Conservation (phyloP, 1,284 basidiomycete genomes). For the Malassezia equina region DNA sequence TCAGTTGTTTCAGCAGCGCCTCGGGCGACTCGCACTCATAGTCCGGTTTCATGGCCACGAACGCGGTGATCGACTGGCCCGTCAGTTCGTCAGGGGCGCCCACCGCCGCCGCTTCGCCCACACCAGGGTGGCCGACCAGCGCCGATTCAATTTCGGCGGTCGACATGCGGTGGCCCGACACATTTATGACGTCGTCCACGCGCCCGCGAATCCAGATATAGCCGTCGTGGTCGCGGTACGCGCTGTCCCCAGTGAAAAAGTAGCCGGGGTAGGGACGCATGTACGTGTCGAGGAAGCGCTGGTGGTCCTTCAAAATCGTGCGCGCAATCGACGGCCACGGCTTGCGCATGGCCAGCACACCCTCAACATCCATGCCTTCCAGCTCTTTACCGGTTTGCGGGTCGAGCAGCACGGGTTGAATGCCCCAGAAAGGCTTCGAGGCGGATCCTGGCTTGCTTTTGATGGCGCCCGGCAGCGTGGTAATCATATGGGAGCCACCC, state of each 20-base stretch:
- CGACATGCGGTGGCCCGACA: conserved; percentile 84
- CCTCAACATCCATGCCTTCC: conserved; percentile 74
- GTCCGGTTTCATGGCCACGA: conserved; percentile 58
- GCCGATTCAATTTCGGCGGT: conserved; percentile 97
- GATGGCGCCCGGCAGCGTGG: conserved; percentile 88
- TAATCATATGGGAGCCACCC: conserved; percentile 88
- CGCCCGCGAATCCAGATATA: conserved; percentile 87
- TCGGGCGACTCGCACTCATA: conserved; percentile 65
- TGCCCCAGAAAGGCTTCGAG: conserved; percentile 94
- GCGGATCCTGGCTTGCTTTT: conserved; percentile 92
- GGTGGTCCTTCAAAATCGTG: conserved; percentile 83
- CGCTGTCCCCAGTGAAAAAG: conserved; percentile 96
- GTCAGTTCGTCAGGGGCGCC: conserved; percentile 46
- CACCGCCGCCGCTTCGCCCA: conserved; percentile 73
- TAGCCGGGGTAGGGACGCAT: conserved; percentile 61
- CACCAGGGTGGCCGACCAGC: conserved; percentile 81
- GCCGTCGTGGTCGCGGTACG: conserved; percentile 82
- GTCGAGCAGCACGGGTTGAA: conserved; percentile 79
- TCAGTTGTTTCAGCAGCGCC: conserved; percentile 72
- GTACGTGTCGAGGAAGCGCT: conserved; percentile 84
- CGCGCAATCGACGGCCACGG: conserved; percentile 97
- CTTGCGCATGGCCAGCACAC: conserved; percentile 72
- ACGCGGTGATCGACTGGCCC: conserved; percentile 47
- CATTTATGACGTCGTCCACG: conserved; percentile 67
- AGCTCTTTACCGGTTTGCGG: conserved; percentile 66